Conservation (phyloP, 1,284 basidiomycete species). For the Fomitopsis palustris region DNA sequence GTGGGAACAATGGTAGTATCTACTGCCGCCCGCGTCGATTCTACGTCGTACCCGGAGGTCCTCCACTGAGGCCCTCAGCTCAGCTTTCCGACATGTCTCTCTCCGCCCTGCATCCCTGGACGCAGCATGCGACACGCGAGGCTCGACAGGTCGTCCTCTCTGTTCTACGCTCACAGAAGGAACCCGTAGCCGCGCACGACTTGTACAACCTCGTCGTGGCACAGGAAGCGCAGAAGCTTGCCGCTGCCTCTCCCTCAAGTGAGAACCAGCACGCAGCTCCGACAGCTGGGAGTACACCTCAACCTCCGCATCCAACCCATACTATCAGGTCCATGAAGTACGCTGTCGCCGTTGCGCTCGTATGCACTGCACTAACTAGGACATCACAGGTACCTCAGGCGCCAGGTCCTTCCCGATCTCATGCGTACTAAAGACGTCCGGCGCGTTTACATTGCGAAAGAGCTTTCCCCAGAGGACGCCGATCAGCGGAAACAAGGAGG, state of each 20-base stretch:
- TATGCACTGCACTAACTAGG: neutral
- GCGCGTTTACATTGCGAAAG: conserved; percentile 38
- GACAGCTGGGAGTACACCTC: neutral
- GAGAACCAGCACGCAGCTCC: conserved; percentile 14
- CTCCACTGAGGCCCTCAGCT: too few relatives aligned
- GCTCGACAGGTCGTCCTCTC: conserved; percentile 20
- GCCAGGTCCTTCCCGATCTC: conserved; percentile 45
- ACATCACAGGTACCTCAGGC: conserved; percentile 52
- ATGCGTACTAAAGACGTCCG: conserved; percentile 36
- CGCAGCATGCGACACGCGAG: conserved; percentile 1
- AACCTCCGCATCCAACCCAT: conserved; percentile 39
- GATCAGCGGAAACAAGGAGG: conserved; percentile 25
- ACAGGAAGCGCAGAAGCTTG: conserved; percentile 13
- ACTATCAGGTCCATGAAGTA: conserved; percentile 51
- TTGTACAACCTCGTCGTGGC: conserved; percentile 40
- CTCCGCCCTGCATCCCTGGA: neutral
- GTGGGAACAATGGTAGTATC: too few relatives aligned
- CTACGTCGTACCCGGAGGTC: too few relatives aligned
- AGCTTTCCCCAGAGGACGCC: conserved; percentile 27
- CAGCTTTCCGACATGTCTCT: neutral
- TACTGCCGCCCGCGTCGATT: too few relatives aligned
- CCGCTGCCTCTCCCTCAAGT: conserved; percentile 10
- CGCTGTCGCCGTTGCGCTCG: conserved; percentile 12
- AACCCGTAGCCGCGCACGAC: conserved; percentile 27
- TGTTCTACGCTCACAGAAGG: conserved; percentile 14